A percentile compares a stretch with the other conserved stretches of the same genome.
Evolutionary conservation across 2,329 filamentous ascomycete species (phyloP).

Genomic region (Cladosporium colombiae): DNA sequence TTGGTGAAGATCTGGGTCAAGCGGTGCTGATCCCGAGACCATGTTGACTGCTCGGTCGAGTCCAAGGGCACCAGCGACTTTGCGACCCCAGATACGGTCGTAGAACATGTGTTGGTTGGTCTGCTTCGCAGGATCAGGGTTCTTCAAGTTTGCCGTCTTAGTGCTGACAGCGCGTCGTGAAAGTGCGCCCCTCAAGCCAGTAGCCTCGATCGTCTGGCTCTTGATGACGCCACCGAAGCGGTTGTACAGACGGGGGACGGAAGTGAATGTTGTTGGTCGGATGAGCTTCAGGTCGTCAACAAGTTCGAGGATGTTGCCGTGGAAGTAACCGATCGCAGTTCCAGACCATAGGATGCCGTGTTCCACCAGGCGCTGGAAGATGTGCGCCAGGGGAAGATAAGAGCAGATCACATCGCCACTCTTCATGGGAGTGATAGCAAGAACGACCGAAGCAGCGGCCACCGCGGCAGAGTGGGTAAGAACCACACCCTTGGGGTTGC

Average conservation of each 20-base stretch:
- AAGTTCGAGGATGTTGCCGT: conserved; percentile 81
- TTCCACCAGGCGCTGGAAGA: conserved; percentile 84
- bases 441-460: conserved; percentile 65
- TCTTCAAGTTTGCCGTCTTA: conserved; percentile 77
- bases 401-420: conserved; percentile 71
- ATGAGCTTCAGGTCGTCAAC: conserved; percentile 90
- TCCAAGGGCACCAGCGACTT: conserved; percentile 80
- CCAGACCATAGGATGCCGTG: conserved; percentile 72
- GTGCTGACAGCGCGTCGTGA: conserved; percentile 76
- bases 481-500: conserved; percentile 78
- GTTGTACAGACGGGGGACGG: conserved; percentile 89
- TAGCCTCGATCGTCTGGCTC: conserved; percentile 72
- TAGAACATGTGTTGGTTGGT: conserved; percentile 76
- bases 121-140: conserved; percentile 64
- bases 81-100: conserved; percentile 86
- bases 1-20: conserved; percentile 83
- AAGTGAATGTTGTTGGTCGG: conserved; percentile 78
- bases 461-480: conserved; percentile 81
- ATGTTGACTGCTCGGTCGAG: conserved; percentile 72
- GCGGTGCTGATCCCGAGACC: conserved; percentile 85
- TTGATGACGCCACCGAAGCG: conserved; percentile 83
- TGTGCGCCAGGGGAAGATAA: conserved; percentile 91
- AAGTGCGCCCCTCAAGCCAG: conserved; percentile 77
- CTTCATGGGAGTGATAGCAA: conserved; percentile 55
- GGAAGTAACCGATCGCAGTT: conserved; percentile 83